phyloP scores from a whole-genome alignment of 148 eudicot species.

The Camellia granthamiana region DNA sequence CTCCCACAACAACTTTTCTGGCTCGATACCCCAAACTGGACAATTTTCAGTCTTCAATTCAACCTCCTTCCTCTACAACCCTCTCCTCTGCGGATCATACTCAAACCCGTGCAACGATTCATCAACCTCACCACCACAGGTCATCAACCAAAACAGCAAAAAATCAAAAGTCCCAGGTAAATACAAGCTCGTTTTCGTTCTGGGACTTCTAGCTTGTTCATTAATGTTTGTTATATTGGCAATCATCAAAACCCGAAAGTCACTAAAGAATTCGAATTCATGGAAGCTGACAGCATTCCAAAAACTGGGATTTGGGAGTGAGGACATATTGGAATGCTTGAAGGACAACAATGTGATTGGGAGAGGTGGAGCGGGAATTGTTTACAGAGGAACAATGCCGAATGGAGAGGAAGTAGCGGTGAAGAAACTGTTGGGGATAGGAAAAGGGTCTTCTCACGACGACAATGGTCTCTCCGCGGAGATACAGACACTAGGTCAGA shows the following conservation, averaged over 20 bases:
- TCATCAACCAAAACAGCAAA: constrained; percentile 10
- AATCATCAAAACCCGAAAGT: constrained; percentile 37
- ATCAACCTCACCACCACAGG: constrained; percentile 14
- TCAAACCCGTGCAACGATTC: constrained; percentile 34
- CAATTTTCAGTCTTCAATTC: constrained; percentile 46
- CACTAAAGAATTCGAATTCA: constrained; percentile 23
- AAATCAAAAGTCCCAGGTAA: constrained; percentile 24
- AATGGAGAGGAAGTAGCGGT: constrained; percentile 62
- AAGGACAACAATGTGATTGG: constrained; percentile 55
- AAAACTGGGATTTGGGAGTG: constrained; percentile 39
- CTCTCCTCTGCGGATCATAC: constrained; percentile 38
- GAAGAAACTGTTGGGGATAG: constrained; percentile 42
- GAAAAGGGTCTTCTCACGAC: constrained; percentile 41
- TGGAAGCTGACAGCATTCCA: constrained; percentile 65
- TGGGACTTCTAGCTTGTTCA: constrained; percentile 29
- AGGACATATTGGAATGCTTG: constrained; percentile 46
- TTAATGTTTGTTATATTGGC: constrained; percentile 38
- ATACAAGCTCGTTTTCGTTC: constrained; percentile 38
- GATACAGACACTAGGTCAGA: constrained; percentile 51
- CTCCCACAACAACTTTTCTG: constrained; percentile 52
- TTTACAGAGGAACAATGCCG: constrained; percentile 50
- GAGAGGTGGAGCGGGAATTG: constrained; percentile 60
- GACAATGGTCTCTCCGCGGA: constrained; percentile 57
- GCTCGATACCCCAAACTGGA: constrained; percentile 46
- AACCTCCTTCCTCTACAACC: constrained; percentile 40